phyloP scores from a whole-genome alignment of 768 basidiomycete species.

The Chlorophyllum brunneum region DNA sequence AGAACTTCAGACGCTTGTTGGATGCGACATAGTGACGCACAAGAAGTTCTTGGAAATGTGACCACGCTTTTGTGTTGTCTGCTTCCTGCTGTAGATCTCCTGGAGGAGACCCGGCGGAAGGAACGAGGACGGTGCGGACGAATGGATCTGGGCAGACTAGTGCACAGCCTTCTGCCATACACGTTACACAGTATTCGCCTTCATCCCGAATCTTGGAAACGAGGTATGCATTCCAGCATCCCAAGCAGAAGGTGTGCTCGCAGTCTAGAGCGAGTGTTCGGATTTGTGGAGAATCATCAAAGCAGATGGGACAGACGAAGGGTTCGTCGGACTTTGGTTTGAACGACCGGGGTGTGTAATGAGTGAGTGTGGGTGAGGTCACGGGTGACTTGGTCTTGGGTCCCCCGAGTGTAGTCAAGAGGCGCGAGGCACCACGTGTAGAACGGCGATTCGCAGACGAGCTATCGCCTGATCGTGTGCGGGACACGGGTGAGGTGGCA shows the following conservation, averaged over 20 bases:
- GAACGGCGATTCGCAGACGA: slow-evolving; percentile 27
- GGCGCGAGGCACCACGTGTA: slow-evolving; percentile 33
- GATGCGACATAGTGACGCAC: slow-evolving; percentile 88
- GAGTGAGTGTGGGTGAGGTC: slow-evolving; percentile 15
- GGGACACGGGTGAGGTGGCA: slow-evolving; percentile 25
- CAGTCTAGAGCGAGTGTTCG: slow-evolving; percentile 73
- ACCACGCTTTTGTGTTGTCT: slow-evolving; percentile 50
- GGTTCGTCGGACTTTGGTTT: slow-evolving; percentile 36
- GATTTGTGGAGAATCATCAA: slow-evolving; percentile 61
- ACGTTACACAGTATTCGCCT: slow-evolving; percentile 66
- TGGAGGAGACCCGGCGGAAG: slow-evolving; percentile 22
- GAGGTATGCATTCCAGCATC: slow-evolving; percentile 82
- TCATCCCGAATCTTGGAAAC: slow-evolving; percentile 80
- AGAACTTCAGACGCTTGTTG: slow-evolving; percentile 82
- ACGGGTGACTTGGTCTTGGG: slow-evolving; percentile 27
- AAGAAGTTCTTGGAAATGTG: slow-evolving; percentile 82
- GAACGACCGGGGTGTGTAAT: slow-evolving; percentile 22
- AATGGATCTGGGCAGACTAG: slow-evolving; percentile 64
- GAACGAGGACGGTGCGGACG: slow-evolving; percentile 49
- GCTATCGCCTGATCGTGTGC: slow-evolving; percentile 25
- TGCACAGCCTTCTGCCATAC: slow-evolving; percentile 78
- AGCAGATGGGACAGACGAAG: slow-evolving; percentile 94
- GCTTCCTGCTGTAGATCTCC: slow-evolving; percentile 23
- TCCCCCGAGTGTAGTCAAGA: slow-evolving; percentile 28
- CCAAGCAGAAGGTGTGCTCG: slow-evolving; percentile 78